These are phyloP conservation scores for Mycena pura DNA, from an alignment of 768 basidiomycete species.

Conservation along the genomic window DNA sequence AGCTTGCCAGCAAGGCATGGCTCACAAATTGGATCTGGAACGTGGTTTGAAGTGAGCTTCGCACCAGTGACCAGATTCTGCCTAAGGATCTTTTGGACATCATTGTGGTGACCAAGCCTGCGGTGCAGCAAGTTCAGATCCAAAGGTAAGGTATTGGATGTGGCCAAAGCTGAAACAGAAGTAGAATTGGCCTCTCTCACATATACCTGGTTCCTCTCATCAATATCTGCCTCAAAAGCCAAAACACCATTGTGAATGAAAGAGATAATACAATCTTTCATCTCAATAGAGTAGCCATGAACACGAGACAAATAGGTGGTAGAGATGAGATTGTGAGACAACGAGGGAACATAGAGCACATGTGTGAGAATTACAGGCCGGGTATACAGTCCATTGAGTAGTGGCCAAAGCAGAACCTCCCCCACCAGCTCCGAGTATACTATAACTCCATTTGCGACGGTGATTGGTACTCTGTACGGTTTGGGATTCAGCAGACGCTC, in stretches of 20 bases:
- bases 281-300: too few species aligned
- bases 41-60: not conserved
- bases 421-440: conserved; percentile 27
- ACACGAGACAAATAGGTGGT: too few species aligned
- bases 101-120: not conserved
- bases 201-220: too few species aligned
- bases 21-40: not conserved
- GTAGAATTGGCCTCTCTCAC: too few species aligned
- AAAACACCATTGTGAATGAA: too few species aligned
- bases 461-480: conserved; percentile 24
- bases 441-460: conserved; percentile 22
- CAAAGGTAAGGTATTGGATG: conserved; percentile 1
- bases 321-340: too few species aligned
- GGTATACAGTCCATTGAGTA: too few species aligned
- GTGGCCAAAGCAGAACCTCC: conserved; percentile 20
- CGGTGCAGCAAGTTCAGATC: not conserved
- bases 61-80: not conserved
- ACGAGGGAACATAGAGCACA: too few species aligned
- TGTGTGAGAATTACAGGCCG: too few species aligned
- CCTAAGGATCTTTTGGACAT: not conserved
- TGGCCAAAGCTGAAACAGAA: conserved; percentile 3
- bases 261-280: too few species aligned
- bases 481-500: conserved; percentile 22
- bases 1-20: too few species aligned
- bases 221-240: too few species aligned